Evolutionary conservation across 805 yeast genomes (phyloP).

Genomic region (Candida montana): DNA sequence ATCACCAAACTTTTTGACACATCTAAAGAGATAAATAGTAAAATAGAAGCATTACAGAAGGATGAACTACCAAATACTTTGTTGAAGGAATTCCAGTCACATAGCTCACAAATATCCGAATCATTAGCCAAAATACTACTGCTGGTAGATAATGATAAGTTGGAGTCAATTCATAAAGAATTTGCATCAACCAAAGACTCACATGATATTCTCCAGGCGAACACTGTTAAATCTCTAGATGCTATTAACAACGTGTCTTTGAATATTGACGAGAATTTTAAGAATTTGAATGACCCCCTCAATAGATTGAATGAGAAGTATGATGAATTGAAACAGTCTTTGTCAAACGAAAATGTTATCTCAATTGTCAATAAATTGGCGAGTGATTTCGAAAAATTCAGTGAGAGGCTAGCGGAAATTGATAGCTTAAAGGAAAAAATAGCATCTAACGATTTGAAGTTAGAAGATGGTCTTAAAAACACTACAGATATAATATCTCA

Average conservation of each 20-base stretch:
- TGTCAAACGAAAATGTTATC: neutral
- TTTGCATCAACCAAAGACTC: neutral
- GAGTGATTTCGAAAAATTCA: neutral
- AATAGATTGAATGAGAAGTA: too few relatives aligned
- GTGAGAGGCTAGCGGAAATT: neutral
- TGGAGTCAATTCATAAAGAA: neutral
- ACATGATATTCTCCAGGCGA: neutral
- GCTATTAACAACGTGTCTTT: neutral
- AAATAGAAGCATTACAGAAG: too few relatives aligned
- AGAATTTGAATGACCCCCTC: too few relatives aligned
- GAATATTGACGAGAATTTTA: too few relatives aligned
- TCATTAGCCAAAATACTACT: neutral
- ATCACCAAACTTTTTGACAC: neutral
- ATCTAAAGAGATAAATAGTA: too few relatives aligned
- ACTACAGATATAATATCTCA: neutral
- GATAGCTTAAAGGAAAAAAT: neutral
- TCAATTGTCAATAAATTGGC: neutral
- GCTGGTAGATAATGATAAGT: neutral
- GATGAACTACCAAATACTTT: too few relatives aligned
- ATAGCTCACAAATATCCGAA: neutral
- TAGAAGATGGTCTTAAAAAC: too few relatives aligned
- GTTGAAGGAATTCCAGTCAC: too few relatives aligned
- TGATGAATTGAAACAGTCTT: neutral
- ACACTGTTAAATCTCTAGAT: neutral
- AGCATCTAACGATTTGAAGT: too few relatives aligned